phyloP scores from a whole-genome alignment of 805 yeast genomes.

The Starmerella sp. region DNA sequence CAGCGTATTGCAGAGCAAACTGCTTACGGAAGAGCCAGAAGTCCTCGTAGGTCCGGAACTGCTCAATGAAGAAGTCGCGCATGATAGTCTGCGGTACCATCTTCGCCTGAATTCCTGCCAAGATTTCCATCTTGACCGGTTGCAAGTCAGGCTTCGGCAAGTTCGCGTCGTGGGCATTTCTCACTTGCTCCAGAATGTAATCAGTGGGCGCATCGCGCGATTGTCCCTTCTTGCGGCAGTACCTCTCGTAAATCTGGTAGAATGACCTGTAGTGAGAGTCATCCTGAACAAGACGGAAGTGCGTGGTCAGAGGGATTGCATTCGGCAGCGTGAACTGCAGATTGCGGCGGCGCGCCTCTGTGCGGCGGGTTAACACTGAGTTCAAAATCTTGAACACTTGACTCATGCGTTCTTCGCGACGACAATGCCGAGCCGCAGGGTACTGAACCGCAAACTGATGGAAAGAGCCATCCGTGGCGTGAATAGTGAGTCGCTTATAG shows the following conservation, averaged over 20 bases:
- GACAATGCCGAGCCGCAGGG: conserved; percentile 94
- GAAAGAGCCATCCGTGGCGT: conserved; percentile 86
- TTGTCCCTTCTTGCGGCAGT: conserved; percentile 60
- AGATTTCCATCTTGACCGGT: conserved; percentile 80
- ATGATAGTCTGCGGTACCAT: conserved; percentile 77
- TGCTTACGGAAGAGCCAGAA: conserved; percentile 96
- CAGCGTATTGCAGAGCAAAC: conserved; percentile 88
- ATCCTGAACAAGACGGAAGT: conserved; percentile 78
- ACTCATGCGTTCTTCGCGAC: conserved; percentile 90
- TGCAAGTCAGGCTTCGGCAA: conserved; percentile 86
- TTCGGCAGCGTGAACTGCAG: conserved; percentile 77
- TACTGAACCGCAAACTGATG: conserved; percentile 94
- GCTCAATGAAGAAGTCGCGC: conserved; percentile 60
- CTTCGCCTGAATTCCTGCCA: conserved; percentile 77
- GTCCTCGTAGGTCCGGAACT: conserved; percentile 73
- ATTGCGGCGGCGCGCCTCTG: conserved; percentile 77
- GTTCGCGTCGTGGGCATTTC: conserved; percentile 88
- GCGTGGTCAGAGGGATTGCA: conserved; percentile 91
- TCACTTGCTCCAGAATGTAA: conserved; percentile 69
- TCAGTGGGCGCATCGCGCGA: conserved; percentile 84
- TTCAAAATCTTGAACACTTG: conserved; percentile 85
- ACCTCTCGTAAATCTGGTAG: conserved; percentile 78
- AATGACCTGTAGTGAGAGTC: conserved; percentile 64
- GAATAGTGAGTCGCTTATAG: conserved; percentile 73
- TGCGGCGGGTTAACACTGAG: conserved; percentile 65